Evolutionary conservation across 2,329 filamentous ascomycete species (phyloP).

Genomic region (Paramyrothecium roridum): DNA sequence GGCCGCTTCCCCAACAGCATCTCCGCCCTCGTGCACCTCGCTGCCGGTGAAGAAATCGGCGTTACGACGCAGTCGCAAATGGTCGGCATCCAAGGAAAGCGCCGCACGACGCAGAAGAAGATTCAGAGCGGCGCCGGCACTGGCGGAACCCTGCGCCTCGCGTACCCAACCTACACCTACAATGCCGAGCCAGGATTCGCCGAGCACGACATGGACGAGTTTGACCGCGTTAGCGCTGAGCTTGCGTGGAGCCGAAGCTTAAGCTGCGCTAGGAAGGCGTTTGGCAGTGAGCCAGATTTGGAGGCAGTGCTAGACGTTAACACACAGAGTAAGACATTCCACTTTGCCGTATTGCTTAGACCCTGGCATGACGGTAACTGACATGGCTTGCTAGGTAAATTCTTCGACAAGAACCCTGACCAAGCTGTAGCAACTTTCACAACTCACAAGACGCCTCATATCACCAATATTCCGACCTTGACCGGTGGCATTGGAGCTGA

Average conservation of each 20-base stretch:
- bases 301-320: slow-evolving; percentile 66
- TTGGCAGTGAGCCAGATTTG: slow-evolving; percentile 60
- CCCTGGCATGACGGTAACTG: too few species aligned
- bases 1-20: slow-evolving; percentile 37
- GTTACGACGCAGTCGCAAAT: slow-evolving; percentile 39
- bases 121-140: slow-evolving; percentile 33
- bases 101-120: slow-evolving; percentile 26
- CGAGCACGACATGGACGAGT: slow-evolving; percentile 66
- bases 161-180: slow-evolving; percentile 38
- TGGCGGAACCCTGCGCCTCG: slow-evolving; percentile 30
- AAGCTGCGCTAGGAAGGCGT: slow-evolving; percentile 55
- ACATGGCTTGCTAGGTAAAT: slow-evolving; percentile 35
- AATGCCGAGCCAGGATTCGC: slow-evolving; percentile 63
- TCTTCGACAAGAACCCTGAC: slow-evolving; percentile 54
- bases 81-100: slow-evolving; percentile 42
- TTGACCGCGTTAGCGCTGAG: slow-evolving; percentile 59
- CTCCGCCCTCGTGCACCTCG: slow-evolving; percentile 35
- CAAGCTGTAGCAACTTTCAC: slow-evolving; percentile 59
- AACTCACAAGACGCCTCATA: slow-evolving; percentile 62
- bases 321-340: slow-evolving; percentile 45
- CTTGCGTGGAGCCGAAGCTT: slow-evolving; percentile 69
- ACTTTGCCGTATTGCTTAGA: background rate
- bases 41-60: slow-evolving; percentile 32
- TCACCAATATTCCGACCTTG: slow-evolving; percentile 65
- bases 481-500: slow-evolving; percentile 61